A percentile compares a stretch with the other conserved stretches of the same genome.
phyloP scores from a whole-genome alignment of 208 protist species.

The Trypanosoma cruzi region DNA sequence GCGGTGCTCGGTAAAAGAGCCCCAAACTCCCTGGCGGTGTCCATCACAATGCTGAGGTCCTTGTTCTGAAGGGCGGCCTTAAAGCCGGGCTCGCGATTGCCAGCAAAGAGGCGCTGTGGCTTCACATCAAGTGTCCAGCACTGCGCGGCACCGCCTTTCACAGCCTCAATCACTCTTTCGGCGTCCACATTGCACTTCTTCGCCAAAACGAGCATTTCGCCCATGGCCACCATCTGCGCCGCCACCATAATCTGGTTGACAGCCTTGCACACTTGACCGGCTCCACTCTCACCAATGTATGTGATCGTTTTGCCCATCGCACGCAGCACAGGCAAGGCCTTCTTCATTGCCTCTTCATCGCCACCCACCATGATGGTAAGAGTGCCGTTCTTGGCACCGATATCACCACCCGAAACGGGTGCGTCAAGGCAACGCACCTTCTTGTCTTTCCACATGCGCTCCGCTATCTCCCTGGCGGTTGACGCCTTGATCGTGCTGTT shows the following conservation, averaged over 20 bases:
- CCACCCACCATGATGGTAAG: conserved; percentile 97
- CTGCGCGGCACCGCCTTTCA: conserved; percentile 92
- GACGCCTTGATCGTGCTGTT: conserved; percentile 96
- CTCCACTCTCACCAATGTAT: conserved; percentile 85
- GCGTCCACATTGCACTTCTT: conserved; percentile 91
- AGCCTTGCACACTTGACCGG: conserved; percentile 96
- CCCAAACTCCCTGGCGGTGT: conserved; percentile 87
- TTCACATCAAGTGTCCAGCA: conserved; percentile 94
- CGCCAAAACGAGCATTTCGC: conserved; percentile 94
- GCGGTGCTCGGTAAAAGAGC: conserved; percentile 89
- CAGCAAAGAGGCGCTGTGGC: conserved; percentile 89
- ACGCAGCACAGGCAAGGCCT: conserved; percentile 74
- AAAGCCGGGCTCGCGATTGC: conserved; percentile 95
- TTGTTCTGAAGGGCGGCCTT: conserved; percentile 96
- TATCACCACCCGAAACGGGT: conserved; percentile 95
- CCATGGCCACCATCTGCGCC: conserved; percentile 94
- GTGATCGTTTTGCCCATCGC: conserved; percentile 88
- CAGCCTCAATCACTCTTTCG: conserved; percentile 82
- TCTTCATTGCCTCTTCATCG: conserved; percentile 67
- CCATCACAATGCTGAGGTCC: conserved; percentile 93
- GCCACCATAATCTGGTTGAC: conserved; percentile 97
- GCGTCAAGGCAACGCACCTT: conserved; percentile 90
- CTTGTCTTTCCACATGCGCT: conserved; percentile 71
- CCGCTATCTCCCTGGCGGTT: conserved; percentile 85
- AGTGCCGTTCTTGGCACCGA: conserved; percentile 93